Percentiles rank a stretch among this genome's conserved stretches.
phyloP scores from a whole-genome alignment of 2,329 filamentous ascomycete genomes.

The Volutella citrinella region DNA sequence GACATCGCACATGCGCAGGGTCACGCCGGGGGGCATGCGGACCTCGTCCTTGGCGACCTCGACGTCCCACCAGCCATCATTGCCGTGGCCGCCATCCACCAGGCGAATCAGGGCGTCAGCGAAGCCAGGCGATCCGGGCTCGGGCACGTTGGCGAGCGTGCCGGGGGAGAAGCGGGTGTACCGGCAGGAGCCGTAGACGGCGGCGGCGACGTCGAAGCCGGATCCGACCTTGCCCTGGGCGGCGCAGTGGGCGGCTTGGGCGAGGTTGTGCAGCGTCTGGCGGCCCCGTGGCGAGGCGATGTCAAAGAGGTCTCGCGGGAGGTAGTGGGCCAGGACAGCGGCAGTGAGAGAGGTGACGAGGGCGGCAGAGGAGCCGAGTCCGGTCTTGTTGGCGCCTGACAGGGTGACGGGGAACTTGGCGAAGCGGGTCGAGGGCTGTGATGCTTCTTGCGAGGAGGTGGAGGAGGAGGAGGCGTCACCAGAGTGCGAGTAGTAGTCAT shows the following conservation, averaged over 20 bases:
- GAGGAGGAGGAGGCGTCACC: slow-evolving; percentile 24
- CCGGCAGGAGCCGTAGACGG: slow-evolving; percentile 85
- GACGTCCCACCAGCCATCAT: slow-evolving; percentile 75
- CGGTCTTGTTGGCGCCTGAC: slow-evolving; percentile 84
- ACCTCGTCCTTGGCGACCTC: slow-evolving; percentile 69
- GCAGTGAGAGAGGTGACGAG: slow-evolving; percentile 85
- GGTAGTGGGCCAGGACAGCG: slow-evolving; percentile 73
- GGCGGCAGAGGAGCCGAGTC: slow-evolving; percentile 89
- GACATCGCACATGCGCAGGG: slow-evolving; percentile 91
- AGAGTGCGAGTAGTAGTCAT: slow-evolving; percentile 86
- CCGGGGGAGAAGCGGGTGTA: slow-evolving; percentile 90
- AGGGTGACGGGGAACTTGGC: slow-evolving; percentile 75
- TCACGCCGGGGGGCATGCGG: slow-evolving; percentile 67
- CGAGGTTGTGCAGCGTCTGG: slow-evolving; percentile 79
- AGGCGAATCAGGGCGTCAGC: slow-evolving; percentile 59
- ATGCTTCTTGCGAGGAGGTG: too few species aligned
- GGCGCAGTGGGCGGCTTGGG: slow-evolving; percentile 90
- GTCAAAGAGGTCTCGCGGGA: slow-evolving; percentile 56
- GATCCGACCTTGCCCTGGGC: slow-evolving; percentile 96
- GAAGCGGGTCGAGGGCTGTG: slow-evolving; percentile 53
- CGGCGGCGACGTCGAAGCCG: slow-evolving; percentile 91
- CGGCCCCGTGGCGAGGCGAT: slow-evolving; percentile 52
- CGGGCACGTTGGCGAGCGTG: slow-evolving; percentile 65
- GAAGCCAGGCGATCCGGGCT: slow-evolving; percentile 66
- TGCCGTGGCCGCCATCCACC: slow-evolving; percentile 63